Base-by-base conservation (phyloP, 2,329 filamentous ascomycete genomes). In the Xylaria digitata region DNA sequence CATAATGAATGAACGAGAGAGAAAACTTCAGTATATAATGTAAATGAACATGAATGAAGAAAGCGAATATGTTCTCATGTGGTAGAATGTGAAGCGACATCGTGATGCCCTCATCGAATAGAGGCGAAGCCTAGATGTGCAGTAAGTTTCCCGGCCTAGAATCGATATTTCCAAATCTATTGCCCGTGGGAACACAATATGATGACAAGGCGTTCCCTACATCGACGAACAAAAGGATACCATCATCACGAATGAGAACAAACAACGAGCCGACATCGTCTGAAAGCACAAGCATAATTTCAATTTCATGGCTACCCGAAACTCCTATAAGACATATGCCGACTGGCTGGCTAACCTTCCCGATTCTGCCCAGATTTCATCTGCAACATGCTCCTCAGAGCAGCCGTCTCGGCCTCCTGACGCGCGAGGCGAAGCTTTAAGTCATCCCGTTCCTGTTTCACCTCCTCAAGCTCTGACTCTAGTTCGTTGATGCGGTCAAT, bases 401-500 rank as follows among this genome's bases (percentile, higher is more conserved):
- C 85, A 64, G 87, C 84, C 1, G 86, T 83, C 79, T 92, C 89
- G 2, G 89, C 89, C 77, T 92, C 89, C 61, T 88, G 83, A 73
- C 87, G 82, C 9, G 88, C 89, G 66, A 91, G 83, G 67, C 85
- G 83, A 60, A 92, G 79, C 61, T 85, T 86, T 71, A 92, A 77
- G 17, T 87, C 87, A 72, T 92, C 89, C 19, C 89, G 80, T 74
- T 92, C 90, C 54, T 82, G 78, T 65, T 85, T 86, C 74, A 89
- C 84, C 49, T 85, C 82, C 53, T 84, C 84, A 48, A 92, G 79
- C 21, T 86, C 84, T 8, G 80, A 77, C 77, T 92, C 89, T 37
- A 92, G 82, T 67, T 87, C 85, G 30, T 79, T 80, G 76, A 91
- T 86, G 68, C 89, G 87, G 72, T 92, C 89, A 40, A 92, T 83